These are phyloP conservation scores for Boletus eberwhitei DNA, from an alignment of 768 basidiomycete species.

Conservation along the genomic window DNA sequence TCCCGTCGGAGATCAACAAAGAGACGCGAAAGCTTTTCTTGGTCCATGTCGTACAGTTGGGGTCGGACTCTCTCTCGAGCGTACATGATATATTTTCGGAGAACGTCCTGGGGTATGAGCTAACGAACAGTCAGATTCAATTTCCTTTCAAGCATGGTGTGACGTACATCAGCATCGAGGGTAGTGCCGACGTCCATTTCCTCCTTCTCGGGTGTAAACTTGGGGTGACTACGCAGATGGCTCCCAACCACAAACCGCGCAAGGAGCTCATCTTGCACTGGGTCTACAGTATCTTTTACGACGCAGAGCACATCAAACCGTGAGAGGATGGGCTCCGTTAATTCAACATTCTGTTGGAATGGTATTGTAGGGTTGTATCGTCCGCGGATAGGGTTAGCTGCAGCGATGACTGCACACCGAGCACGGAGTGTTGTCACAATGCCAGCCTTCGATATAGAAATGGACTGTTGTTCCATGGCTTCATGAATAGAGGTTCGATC, in stretches of 20 bases:
- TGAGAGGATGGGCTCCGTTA: constrained; percentile 97
- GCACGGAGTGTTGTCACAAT: constrained; percentile 98
- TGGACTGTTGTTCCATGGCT: constrained; percentile 99
- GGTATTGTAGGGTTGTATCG: constrained; percentile 98
- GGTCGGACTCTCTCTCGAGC: constrained; percentile 90
- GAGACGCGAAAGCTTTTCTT: constrained; percentile 90
- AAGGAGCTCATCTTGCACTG: constrained; percentile 92
- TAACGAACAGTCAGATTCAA: constrained; percentile 32
- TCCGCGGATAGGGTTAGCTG: constrained; percentile 95
- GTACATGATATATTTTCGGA: constrained; percentile 99
- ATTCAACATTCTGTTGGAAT: constrained; percentile 96
- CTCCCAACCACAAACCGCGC: constrained; percentile 98
- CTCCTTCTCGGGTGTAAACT: constrained; percentile 81
- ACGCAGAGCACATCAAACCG: constrained; percentile 98
- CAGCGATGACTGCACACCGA: constrained; percentile 95
- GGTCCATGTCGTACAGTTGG: constrained; percentile 92
- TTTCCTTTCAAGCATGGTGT: background rate
- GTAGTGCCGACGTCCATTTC: constrained; percentile 92
- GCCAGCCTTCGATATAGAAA: constrained; percentile 98
- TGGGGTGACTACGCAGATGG: constrained; percentile 91
- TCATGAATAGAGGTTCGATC: constrained; percentile 99
- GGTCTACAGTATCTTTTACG: constrained; percentile 96
- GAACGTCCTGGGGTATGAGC: constrained; percentile 95
- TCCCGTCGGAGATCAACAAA: constrained; percentile 96
- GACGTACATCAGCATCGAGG: constrained; percentile 83